Base-by-base conservation (phyloP, 495 filamentous ascomycete genomes). In the Penicillium waksmanii region DNA sequence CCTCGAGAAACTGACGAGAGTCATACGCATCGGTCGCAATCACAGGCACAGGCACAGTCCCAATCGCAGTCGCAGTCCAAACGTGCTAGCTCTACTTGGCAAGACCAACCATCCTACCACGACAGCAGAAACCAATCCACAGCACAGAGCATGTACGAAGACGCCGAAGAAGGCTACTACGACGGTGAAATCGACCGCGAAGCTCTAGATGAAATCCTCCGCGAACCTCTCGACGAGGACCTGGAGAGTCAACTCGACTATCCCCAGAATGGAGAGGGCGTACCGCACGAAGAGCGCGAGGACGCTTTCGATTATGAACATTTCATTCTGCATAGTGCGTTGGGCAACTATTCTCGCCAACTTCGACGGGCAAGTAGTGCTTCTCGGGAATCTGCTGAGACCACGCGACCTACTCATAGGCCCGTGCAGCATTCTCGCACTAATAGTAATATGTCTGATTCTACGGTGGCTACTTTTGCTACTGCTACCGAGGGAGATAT, bases 221-320 rank as follows among this genome's bases (percentile, higher is more conserved):
- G 73, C 5, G 78, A 81, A 51, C 73, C 76, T 8, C 67, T 77
- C 3, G 76, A 81, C 17, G 73, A 74, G 7, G 72, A 77, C 21
- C 55, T 77, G 6, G 65, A 66, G 19, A 69, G 69, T 21, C 48
- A 65, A 18, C 10, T 50, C 73, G 52, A 56, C 3, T 43, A 36
- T 35, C 35, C 36, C 3, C 27, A 48, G n/a, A 13, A 46, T 23
- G 51, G 58, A 18, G 57, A 63, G 10, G 76, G 77, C 12, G 65
- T 77, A 31, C 82, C 86, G 5, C 95, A 98, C 66, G 95, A 98
- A 76, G 94, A 98, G 71, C 90, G 95, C 15, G 89, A 93, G 63
- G 95, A 98, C 69, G 95, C 95, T 7, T 98, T 98, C 71, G 95
- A 97, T 69, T 98, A 98, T 62, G 91, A 98, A 67, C 85, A 96